Base-by-base conservation (phyloP, 2,329 filamentous ascomycete genomes). In the Penicillium sp. region DNA sequence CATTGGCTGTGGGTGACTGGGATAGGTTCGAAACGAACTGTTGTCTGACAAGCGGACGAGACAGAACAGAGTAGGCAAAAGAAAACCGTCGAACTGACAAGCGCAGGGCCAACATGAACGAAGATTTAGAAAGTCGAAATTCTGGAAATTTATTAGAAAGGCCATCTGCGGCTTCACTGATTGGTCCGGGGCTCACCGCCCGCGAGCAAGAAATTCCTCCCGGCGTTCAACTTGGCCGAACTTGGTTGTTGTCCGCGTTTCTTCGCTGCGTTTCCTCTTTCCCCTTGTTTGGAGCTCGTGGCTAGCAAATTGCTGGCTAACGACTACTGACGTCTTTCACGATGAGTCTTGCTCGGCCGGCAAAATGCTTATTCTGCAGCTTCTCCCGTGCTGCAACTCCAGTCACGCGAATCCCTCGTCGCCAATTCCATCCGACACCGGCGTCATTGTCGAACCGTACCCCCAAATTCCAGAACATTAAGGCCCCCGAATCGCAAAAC, bases 331-430 rank as follows among this genome's bases (percentile, higher is more conserved):
- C 28, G 42, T 49, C 28, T 43, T 49, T 53, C 65, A 72, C 45
- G 50, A 81, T 81, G 79, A 80, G 74, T 65, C 64, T 78, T 68
- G 67, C 73, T 63, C 71, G 75, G 43, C 74, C 77, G 31, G 71
- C 75, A 56, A 72, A 74, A 72, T 81, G 78, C 65, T 68, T 81
- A 47, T 75, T 81, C 56, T 78, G 76, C 68, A 73, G 68, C 60
- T 76, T 77, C 56, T 73, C 75, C 45, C 72, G 73, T 55, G 64
- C 73, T 48, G 60, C 66, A 48, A 58, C 66, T 41, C 63, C 71
- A 11, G 67, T 68, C 57, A 66, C 73, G 60, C 72, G 70, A 53
- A 63, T 75, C 36, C 70, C 74, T 62, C 76, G 73, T 61, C 78
- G 75, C 63, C 74, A 75, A 63, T 79, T 81, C 67, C 77, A 80